These are phyloP conservation scores for Paramecium pentaurelia DNA, from an alignment of 73 alveolate species.

Conservation along the genomic window DNA sequence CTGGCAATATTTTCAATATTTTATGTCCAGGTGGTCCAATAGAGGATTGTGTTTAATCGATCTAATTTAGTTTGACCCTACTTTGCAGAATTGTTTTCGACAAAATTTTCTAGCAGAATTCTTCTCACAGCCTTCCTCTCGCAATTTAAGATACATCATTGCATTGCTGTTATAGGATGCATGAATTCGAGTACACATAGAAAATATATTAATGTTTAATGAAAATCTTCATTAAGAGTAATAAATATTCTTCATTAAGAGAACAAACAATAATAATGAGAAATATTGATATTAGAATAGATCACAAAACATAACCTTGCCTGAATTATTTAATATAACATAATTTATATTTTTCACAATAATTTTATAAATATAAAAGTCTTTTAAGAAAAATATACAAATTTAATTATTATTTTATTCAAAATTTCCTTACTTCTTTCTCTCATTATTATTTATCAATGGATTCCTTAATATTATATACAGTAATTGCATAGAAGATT, in stretches of 20 bases:
- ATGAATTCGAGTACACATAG: conserved; percentile 25
- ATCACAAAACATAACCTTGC: not conserved
- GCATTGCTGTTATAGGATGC: not conserved
- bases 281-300: too few relatives aligned
- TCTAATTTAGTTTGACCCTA: not conserved
- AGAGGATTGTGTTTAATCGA: conserved; percentile 7
- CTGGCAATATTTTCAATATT: not conserved
- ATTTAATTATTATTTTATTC: not conserved
- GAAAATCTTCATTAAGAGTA: not conserved
- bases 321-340: not conserved
- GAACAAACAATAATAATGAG: not conserved
- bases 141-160: conserved; percentile 3
- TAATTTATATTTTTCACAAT: too few relatives aligned
- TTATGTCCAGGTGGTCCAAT: conserved; percentile 18
- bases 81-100: not conserved
- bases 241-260: not conserved
- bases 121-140: conserved; percentile 35
- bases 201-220: not conserved
- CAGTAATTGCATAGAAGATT: too few relatives aligned
- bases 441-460: too few relatives aligned
- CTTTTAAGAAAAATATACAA: not conserved
- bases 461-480: too few relatives aligned
- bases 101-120: not conserved
- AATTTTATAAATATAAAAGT: too few relatives aligned
- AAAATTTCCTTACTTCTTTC: too few relatives aligned